phyloP scores from a whole-genome alignment of 208 protist species.

The Trypanosoma brucei region DNA sequence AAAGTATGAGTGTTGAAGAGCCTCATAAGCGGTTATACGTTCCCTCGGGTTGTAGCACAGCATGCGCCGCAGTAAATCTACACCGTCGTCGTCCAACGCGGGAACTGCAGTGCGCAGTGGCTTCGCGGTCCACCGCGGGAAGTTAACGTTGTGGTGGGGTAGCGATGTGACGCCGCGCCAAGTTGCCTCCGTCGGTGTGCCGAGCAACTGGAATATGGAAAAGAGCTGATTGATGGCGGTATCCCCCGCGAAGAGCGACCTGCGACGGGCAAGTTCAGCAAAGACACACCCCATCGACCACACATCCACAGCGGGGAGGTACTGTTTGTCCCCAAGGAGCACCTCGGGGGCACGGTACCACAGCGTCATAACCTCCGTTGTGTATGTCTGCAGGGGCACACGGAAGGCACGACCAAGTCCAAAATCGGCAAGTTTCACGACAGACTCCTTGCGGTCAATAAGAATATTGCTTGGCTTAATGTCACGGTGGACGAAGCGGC shows the following conservation, averaged over 20 bases:
- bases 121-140: constrained; percentile 45
- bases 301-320: constrained; percentile 89
- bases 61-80: constrained; percentile 63
- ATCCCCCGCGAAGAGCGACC: constrained; percentile 81
- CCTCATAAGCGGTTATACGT: constrained; percentile 65
- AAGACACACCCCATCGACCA: constrained; percentile 94
- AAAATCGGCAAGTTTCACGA: constrained; percentile 90
- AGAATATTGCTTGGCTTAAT: constrained; percentile 91
- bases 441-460: constrained; percentile 57
- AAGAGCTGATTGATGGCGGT: constrained; percentile 88
- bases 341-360: constrained; percentile 95
- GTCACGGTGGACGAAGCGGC: constrained; percentile 88
- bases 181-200: constrained; percentile 87
- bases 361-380: constrained; percentile 90
- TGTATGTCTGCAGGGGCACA: constrained; percentile 83
- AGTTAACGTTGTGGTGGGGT: constrained; percentile 67
- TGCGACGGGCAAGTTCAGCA: constrained; percentile 90
- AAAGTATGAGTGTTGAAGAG: constrained; percentile 78
- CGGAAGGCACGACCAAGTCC: constrained; percentile 83
- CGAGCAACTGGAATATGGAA: constrained; percentile 88
- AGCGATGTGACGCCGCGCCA: constrained; percentile 74
- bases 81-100: constrained; percentile 48
- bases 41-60: constrained; percentile 58
- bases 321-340: constrained; percentile 82
- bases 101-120: constrained; percentile 41